These are phyloP conservation scores for Fusarium aywerte DNA, from an alignment of 2,329 filamentous ascomycete genomes.

Conservation along the genomic window DNA sequence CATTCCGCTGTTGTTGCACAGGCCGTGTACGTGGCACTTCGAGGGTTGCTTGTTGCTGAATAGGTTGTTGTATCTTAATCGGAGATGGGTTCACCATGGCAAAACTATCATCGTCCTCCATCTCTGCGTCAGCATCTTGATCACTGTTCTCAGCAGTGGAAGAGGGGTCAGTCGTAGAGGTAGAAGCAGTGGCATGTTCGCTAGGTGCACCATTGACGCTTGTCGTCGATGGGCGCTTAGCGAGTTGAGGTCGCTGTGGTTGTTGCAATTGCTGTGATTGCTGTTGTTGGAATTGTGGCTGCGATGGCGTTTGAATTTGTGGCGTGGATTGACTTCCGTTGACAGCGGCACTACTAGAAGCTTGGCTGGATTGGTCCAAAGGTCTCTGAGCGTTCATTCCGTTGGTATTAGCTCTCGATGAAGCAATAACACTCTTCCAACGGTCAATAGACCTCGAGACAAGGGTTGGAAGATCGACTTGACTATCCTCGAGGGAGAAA, in stretches of 20 bases:
- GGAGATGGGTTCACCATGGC: constrained; percentile 60
- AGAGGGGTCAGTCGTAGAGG: constrained; percentile 52
- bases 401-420: constrained; percentile 55
- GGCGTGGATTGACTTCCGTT: constrained; percentile 36
- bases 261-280: constrained; percentile 23
- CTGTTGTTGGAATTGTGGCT: constrained; percentile 38
- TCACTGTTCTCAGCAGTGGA: constrained; percentile 61
- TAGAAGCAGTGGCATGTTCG: constrained; percentile 49
- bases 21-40: constrained; percentile 57
- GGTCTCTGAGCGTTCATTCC: constrained; percentile 64
- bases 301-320: constrained; percentile 37
- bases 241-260: constrained; percentile 32
- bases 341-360: constrained; percentile 33
- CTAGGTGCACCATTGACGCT: constrained; percentile 51
- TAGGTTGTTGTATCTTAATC: constrained; percentile 52
- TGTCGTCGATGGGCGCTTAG: constrained; percentile 50
- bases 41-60: constrained; percentile 56
- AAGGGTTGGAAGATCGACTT: constrained; percentile 62
- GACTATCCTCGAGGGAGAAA: constrained; percentile 61
- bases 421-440: constrained; percentile 71
- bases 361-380: constrained; percentile 53
- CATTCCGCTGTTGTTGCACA: constrained; percentile 46
- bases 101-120: constrained; percentile 69
- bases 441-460: constrained; percentile 67
- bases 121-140: constrained; percentile 59